Evolutionary conservation across 2,329 filamentous ascomycete genomes (phyloP), one percentile per base, ranked within the genome.

Genomic region (Talaromyces sp.): DNA sequence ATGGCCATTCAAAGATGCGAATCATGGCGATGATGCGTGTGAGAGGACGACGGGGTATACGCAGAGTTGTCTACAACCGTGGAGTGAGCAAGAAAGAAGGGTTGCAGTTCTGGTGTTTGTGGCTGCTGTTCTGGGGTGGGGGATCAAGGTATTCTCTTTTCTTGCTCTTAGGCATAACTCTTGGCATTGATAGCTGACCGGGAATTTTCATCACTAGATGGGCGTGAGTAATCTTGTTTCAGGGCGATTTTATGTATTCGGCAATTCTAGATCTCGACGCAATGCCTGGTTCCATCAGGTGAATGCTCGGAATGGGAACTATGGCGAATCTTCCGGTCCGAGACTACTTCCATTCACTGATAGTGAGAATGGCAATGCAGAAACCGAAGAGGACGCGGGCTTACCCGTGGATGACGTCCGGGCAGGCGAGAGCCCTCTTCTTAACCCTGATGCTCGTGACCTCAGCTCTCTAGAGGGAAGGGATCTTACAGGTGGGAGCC

Each of bases 1-100:
- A 2, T 78, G 76, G 76, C 76, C 76, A 1, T 78, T 78, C 65
- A 77, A 76, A 50, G 72, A 75, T 37, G 45, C 43, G 6, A 65
- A 35, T n/a, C 69, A 77, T 27, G 71, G 69, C 2, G 74, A 74
- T 27, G 64, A 71, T 52, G 72, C 74, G 0, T 78, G 76, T 66
- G 73, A 76, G 43, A 19, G 64, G 22, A 73, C 73, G 56, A 61
- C 74, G 1, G 74, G 74, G 13, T 78, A 77, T 66, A 60, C 45
- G 13, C 67, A 66, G 27, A 72, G 73, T 35, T 78, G 76, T 65
- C 48, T 73, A 3, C 69, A 47, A 14, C 71, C 70, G 14, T 78
- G 75, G 76, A 69, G 62, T 19, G 68, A 65, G 54, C 65, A 73
- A 43, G 70, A 77, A 63, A 64, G 67, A 58, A 63, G 61, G n/a